These are phyloP conservation scores for Obelidium mucronatum DNA, from an alignment of 192 early-diverging fungal species.

Conservation along the genomic window DNA sequence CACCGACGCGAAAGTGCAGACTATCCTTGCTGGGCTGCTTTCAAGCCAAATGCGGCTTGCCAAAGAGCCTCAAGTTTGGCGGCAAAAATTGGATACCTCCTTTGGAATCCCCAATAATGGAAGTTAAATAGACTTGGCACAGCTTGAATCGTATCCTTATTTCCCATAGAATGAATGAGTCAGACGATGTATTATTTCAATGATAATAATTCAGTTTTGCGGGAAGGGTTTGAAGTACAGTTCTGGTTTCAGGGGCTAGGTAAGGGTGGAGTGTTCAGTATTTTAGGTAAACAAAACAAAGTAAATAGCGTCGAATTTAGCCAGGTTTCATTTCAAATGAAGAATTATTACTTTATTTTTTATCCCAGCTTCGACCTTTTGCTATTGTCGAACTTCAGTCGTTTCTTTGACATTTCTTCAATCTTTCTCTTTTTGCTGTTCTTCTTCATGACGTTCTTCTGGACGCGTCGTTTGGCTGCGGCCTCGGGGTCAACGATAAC, in stretches of 20 bases:
- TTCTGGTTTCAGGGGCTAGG: not conserved
- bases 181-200: too few species aligned
- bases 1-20: too few species aligned
- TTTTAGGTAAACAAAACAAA: not conserved
- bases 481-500: constrained; percentile 79
- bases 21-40: too few species aligned
- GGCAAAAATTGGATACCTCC: too few species aligned
- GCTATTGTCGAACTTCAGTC: constrained; percentile 2
- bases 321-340: not conserved
- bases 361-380: not conserved
- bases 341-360: not conserved
- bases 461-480: constrained; percentile 69
- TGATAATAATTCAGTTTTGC: too few species aligned
- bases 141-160: too few species aligned
- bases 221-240: not conserved
- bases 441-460: constrained; percentile 78
- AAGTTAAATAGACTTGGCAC: too few species aligned
- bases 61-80: too few species aligned
- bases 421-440: constrained; percentile 72
- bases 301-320: not conserved
- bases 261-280: not conserved
- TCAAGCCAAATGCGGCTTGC: too few species aligned
- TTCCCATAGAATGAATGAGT: too few species aligned
- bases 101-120: too few species aligned
- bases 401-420: constrained; percentile 51